Conservation (phyloP, 345 rosid genomes). For the Syzygium jambos region DNA sequence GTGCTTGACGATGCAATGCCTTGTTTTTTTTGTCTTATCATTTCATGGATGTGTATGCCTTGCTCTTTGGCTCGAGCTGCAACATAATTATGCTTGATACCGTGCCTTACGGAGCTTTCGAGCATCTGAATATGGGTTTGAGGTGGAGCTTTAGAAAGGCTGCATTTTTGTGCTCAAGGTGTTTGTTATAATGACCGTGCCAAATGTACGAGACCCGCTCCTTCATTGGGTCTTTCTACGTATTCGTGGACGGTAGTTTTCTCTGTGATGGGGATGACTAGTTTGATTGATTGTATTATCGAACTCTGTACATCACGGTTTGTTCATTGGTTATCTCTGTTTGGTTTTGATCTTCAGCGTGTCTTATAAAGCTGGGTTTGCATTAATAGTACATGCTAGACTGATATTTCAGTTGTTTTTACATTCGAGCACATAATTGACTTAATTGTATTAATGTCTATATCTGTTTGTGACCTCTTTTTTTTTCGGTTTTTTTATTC, state of each 20-base stretch:
- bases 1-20: background rate
- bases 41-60: background rate
- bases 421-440: background rate
- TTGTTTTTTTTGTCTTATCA: background rate
- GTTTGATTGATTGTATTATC: background rate
- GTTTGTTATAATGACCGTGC: background rate
- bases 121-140: background rate
- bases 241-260: background rate
- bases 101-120: background rate
- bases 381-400: background rate
- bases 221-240: background rate
- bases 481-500: background rate
- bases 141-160: background rate
- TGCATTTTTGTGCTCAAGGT: background rate
- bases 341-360: background rate
- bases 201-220: background rate
- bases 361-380: background rate
- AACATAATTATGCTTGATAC: background rate
- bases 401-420: background rate
- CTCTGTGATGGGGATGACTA: background rate
- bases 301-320: background rate
- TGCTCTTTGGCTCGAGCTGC: background rate
- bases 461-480: background rate
- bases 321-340: background rate
- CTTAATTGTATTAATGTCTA: background rate